These are phyloP conservation scores for Cucumis melo DNA, from an alignment of 306 rosid species.

Conservation along the genomic window DNA sequence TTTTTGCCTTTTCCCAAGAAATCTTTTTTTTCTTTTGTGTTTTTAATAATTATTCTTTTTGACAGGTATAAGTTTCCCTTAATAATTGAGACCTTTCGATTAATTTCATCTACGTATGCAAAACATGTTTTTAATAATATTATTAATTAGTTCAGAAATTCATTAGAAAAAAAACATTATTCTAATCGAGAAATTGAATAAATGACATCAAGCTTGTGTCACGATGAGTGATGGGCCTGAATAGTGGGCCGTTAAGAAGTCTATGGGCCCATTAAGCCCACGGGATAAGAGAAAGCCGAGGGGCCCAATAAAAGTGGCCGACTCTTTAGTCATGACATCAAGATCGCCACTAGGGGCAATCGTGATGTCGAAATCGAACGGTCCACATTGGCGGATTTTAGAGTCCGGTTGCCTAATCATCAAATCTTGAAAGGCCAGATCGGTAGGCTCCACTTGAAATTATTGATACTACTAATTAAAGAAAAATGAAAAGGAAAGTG, in stretches of 20 bases:
- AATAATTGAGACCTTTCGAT: neutral
- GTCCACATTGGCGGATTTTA: conserved; percentile 1
- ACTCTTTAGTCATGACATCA: neutral
- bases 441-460: neutral
- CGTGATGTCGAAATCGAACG: conserved; percentile 2
- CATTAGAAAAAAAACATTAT: too few relatives aligned
- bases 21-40: too few relatives aligned
- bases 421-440: conserved; percentile 1
- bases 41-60: too few relatives aligned
- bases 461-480: neutral
- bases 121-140: too few relatives aligned
- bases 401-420: neutral
- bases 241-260: neutral
- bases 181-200: neutral
- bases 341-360: neutral
- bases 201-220: neutral
- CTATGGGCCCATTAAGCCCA: neutral
- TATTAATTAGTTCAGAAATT: too few relatives aligned
- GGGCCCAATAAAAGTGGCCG: conserved; percentile 5
- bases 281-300: neutral
- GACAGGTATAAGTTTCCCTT: neutral
- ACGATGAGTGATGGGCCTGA: neutral
- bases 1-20: neutral
- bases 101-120: too few relatives aligned
- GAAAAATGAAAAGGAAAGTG: neutral